phyloP scores from a whole-genome alignment of 805 yeast species.

The Candida oleophila region DNA sequence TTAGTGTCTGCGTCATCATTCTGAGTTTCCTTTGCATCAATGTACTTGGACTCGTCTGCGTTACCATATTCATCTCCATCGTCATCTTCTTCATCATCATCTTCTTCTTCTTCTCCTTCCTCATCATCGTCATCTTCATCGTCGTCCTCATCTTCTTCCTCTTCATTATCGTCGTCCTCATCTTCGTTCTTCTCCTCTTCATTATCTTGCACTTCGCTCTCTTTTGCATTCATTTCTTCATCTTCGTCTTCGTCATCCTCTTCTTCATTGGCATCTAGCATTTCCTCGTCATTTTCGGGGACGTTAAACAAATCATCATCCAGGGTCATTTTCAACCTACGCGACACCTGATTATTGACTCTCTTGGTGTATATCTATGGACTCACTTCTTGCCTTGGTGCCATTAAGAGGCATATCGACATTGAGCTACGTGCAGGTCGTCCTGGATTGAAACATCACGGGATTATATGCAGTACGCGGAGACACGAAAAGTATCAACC shows the following conservation, averaged over 20 bases:
- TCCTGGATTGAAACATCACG: no score
- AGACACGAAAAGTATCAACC: no score
- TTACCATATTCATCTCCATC: constrained; percentile 5
- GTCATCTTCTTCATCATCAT: constrained; percentile 7
- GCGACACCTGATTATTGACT: no score
- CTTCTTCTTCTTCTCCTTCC: constrained; percentile 8
- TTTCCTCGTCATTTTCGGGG: constrained; percentile 16
- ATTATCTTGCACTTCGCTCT: background rate
- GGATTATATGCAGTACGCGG: no score
- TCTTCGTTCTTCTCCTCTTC: constrained; percentile 9
- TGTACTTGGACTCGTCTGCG: constrained; percentile 1
- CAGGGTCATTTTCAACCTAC: constrained; percentile 14
- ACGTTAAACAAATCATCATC: constrained; percentile 30
- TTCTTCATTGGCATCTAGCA: constrained; percentile 12
- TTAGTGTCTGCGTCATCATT: background rate
- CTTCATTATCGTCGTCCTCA: constrained; percentile 5
- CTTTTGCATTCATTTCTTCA: constrained; percentile 2
- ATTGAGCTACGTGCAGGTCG: no score
- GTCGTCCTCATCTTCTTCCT: constrained; percentile 5
- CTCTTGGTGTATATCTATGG: no score
- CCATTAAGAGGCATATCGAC: no score
- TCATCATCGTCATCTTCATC: constrained; percentile 6
- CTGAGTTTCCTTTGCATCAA: constrained; percentile 6
- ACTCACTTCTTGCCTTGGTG: no score
- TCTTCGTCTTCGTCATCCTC: constrained; percentile 6